Percentiles rank a stretch among this genome's conserved stretches.
Conservation (phyloP, 306 rosid species). For the Ammopiptanthus mongolicus region DNA sequence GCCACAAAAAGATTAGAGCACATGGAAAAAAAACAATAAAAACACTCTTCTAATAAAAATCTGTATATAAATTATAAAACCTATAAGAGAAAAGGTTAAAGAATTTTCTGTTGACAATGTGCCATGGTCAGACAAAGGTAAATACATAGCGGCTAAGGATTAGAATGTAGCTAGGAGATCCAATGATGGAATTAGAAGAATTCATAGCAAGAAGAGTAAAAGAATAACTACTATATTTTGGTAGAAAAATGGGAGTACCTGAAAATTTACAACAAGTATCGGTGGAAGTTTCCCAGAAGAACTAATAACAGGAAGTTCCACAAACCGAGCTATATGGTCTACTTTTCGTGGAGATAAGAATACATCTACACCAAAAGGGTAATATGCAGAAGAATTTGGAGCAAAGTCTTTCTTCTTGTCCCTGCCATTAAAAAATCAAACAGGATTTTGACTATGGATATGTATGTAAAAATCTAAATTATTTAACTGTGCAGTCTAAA, state of each 20-base stretch:
- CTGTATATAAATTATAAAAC: not conserved
- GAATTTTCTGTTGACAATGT: not conserved
- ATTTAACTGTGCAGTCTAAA: not conserved
- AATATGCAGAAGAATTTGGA: constrained; percentile 69
- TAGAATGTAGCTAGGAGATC: not conserved
- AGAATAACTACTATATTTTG: not conserved
- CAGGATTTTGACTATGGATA: not conserved
- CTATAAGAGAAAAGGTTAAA: not conserved
- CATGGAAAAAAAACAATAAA: not conserved
- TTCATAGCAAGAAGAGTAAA: not conserved
- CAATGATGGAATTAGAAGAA: not conserved
- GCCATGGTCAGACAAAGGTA: not conserved
- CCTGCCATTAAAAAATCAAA: constrained; percentile 43
- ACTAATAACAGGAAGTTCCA: constrained; percentile 61
- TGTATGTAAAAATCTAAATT: not conserved
- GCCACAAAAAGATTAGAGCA: not conserved
- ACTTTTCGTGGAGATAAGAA: constrained; percentile 83
- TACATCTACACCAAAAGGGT: constrained; percentile 92
- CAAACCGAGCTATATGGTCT: constrained; percentile 78
- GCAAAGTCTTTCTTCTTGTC: constrained; percentile 93
- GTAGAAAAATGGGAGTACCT: constrained; percentile 46
- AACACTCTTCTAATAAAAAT: too few relatives aligned
- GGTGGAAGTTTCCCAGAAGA: constrained; percentile 62
- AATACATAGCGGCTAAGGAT: not conserved
- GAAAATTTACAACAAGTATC: constrained; percentile 87